Evolutionary conservation across 179 eudicot species (phyloP).

Genomic region (Nepenthes alata): DNA sequence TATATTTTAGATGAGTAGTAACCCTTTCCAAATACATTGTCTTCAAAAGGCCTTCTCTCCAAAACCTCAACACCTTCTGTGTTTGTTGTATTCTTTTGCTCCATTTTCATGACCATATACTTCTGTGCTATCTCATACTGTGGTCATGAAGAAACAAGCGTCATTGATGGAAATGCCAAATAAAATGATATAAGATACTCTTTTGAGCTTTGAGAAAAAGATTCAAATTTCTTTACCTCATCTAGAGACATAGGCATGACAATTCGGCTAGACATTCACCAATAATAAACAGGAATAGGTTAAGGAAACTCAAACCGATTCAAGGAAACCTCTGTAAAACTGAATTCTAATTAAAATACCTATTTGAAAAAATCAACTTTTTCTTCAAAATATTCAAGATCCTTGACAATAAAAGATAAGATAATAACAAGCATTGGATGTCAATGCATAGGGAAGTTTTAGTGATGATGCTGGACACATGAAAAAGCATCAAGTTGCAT

Average conservation of each 20-base stretch:
- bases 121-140: conserved; percentile 60
- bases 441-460: neutral
- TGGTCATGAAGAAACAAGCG: conserved; percentile 7
- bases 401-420: neutral
- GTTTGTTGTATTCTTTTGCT: conserved; percentile 35
- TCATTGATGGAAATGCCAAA: neutral
- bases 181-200: neutral
- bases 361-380: neutral
- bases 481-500: neutral
- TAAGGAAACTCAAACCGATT: conserved; percentile 20
- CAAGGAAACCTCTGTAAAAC: neutral
- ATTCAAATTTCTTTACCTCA: conserved; percentile 28
- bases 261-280: conserved; percentile 39
- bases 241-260: conserved; percentile 61
- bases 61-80: conserved; percentile 54
- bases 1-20: conserved; percentile 45
- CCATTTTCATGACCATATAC: conserved; percentile 52
- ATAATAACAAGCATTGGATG: too few relatives aligned
- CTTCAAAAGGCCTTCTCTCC: conserved; percentile 39
- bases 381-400: neutral
- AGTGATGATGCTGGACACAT: neutral
- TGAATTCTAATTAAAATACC: neutral
- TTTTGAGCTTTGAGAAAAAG: too few relatives aligned
- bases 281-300: conserved; percentile 14
- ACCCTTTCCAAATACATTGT: conserved; percentile 48